Evolutionary conservation across 78 protist species (phyloP).

Genomic region (Blattamonas nauphoetae): DNA sequence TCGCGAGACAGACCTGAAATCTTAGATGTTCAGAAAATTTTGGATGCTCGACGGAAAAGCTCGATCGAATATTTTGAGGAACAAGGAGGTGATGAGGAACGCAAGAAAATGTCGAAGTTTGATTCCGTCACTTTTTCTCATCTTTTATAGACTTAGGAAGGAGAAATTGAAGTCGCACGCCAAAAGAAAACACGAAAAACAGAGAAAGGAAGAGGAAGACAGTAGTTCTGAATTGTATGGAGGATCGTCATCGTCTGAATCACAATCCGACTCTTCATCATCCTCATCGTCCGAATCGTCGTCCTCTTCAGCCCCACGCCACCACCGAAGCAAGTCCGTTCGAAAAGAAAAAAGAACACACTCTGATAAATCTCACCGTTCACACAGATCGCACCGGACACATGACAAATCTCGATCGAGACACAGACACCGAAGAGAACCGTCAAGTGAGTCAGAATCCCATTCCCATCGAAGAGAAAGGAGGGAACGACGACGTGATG

Average conservation of each 20-base stretch:
- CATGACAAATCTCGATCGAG: no score
- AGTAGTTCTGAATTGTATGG: background rate
- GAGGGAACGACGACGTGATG: no score
- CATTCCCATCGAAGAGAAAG: no score
- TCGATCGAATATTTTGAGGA: background rate
- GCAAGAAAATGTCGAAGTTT: background rate
- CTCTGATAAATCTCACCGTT: no score
- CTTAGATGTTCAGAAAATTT: background rate
- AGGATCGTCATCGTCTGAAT: background rate
- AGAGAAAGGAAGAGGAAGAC: background rate
- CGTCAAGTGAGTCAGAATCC: no score
- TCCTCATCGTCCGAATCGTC: background rate
- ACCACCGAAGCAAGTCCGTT: no score
- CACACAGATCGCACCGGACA: no score
- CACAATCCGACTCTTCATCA: background rate
- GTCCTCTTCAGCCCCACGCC: no score
- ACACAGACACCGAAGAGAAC: no score
- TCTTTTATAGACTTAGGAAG: background rate
- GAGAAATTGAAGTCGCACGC: background rate
- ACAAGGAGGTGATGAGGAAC: background rate
- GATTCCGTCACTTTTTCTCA: background rate
- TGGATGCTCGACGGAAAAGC: background rate
- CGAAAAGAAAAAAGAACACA: no score
- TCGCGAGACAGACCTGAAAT: background rate
- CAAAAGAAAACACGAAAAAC: background rate